Evolutionary conservation across 1,139 yeast genomes (phyloP), one percentile per base, ranked within the genome.

Genomic region (Pichia sp.): DNA sequence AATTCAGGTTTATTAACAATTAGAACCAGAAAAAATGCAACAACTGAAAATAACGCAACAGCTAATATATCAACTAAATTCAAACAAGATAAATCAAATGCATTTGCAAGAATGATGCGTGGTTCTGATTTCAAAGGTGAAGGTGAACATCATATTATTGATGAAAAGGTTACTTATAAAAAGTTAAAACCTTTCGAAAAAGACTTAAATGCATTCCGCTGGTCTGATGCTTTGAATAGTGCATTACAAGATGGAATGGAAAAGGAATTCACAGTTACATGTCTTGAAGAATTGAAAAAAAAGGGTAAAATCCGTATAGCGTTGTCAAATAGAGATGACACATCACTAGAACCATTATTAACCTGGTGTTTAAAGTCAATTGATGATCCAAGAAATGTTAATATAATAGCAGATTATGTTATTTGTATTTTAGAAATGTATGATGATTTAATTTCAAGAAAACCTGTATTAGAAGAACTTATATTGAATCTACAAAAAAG

Each of bases 61-160:
- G 25, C 7, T 24, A 38, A 23, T 56, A 80, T 70, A 34, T 69
- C 69, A 52, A 80, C 73, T 57, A 81, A 79, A 16, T 74, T 70
- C 26, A 75, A 73, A 56, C 67, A 67, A 55, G 65, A 64, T 45
- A 56, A 57, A 40, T 50, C 60, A 11, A 52, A 50, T 36, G 59
- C 63, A 46, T 86, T 81, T 66, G 79, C 80, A 44, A 77, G 90
- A 61, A 83, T 89, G 85, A 80, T 88, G 77, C 79, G 92, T 59
- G 97, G 97, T 47, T 77, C 89, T 13, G 96, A 89, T 59, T 92
- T 89, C 64, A 77, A 79, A 49, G 97, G 97, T 40, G 96, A 88
- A 61, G 82, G 80, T 55, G 97, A 90, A 64, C 87, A 85, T 61
- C 76, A 81, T 50, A 72, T 86, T 3, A 72, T 88, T 29, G 62